Base-by-base conservation (phyloP, 306 rosid species). In the Prunus salicina region DNA sequence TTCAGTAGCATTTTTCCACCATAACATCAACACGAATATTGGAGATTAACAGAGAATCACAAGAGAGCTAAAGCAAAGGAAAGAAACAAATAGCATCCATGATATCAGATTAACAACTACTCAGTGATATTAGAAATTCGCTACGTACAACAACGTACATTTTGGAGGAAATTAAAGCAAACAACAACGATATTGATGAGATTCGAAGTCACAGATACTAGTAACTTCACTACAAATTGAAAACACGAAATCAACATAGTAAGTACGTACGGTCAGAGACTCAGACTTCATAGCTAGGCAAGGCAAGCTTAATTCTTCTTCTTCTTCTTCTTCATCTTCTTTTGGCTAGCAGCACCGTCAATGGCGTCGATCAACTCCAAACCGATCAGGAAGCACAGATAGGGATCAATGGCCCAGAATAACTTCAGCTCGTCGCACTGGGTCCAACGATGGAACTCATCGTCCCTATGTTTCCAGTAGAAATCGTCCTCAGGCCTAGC, bases 361-460 rank as follows among this genome's bases (percentile, higher is more conserved):
- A 69, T 49, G 24, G 51, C 34, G 14, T 53, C 56, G 25, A 52
- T 6, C 49, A 69, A 49, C 19, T 47, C 19, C 2, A 60, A 43
- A 5, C 82, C 86, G 3, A 78, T 61, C 60, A 63, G 45, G 27
- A 63, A 69, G 74, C 60, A 32, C 30, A 82, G 65, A 50, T 82
- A 70, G 2, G 64, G 6, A 38, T 82, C 86, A 47, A 75, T 20
- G 19, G 78, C 57, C 9, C 28, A 20, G 32, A 41, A 69, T 38
- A 38, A 38, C 77, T 34, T 28, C 3, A 70, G 53, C 80, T 74
- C 75, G 43, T 82, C 78, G 0, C 18, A 4, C 2, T 0, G 15
- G 27, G n/a, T 5, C 30, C 1, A 41, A 74, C 82, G 64, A 38
- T 38, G 1, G 43, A 38, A 38, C 43, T 38, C 43, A 38, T 38